Evolutionary conservation across 225 moss, liverwort and hornwort species (phyloP).

Genomic region (Anthoceros angustus): DNA sequence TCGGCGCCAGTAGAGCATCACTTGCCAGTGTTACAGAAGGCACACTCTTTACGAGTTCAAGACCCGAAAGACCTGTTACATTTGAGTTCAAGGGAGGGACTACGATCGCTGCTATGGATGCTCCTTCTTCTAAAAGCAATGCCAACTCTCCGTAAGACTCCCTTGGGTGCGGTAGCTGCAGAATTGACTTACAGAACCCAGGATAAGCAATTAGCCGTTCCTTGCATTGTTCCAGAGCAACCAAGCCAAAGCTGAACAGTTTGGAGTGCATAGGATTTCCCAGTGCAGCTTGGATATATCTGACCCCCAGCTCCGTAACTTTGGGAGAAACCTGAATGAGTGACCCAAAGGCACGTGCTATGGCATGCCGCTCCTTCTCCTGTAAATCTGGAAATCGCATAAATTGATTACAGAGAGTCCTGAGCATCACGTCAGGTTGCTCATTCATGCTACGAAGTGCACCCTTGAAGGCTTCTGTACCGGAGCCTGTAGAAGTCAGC

Average conservation of each 20-base stretch:
- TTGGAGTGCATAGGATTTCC: constrained; percentile 69
- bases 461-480: constrained; percentile 1
- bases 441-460: constrained; percentile 26
- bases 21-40: no score
- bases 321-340: constrained; percentile 62
- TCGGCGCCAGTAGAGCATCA: no score
- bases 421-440: constrained; percentile 54
- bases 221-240: constrained; percentile 58
- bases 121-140: constrained; percentile 35
- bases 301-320: constrained; percentile 55
- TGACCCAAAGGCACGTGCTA: constrained; percentile 77
- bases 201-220: constrained; percentile 80
- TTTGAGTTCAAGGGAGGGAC: constrained; percentile 30
- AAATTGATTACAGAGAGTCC: constrained; percentile 69
- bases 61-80: constrained; percentile 20
- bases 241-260: constrained; percentile 77
- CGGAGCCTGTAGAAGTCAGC: no score
- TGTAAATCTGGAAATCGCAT: constrained; percentile 55
- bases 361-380: constrained; percentile 58
- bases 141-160: constrained; percentile 53
- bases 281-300: constrained; percentile 56
- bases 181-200: constrained; percentile 68
- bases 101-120: constrained; percentile 18
- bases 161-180: constrained; percentile 71
- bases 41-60: background rate